These are phyloP conservation scores for Aureobasidium sp. DNA, from an alignment of 2,329 filamentous ascomycete species.

Conservation along the genomic window DNA sequence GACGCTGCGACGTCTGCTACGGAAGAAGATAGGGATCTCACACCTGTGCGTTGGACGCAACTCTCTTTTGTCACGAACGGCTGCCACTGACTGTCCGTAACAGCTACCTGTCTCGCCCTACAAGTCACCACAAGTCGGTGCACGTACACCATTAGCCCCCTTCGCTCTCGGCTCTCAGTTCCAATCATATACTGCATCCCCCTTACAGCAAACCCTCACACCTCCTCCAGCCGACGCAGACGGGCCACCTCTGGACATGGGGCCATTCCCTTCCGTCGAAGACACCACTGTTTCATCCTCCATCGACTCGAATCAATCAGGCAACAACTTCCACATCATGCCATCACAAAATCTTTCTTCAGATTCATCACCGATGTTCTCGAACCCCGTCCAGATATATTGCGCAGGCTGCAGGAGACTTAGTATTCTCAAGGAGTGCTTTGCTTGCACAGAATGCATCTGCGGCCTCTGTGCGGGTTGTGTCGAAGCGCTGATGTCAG, in stretches of 20 bases:
- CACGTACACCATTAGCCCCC: conserved; percentile 54
- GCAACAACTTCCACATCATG: conserved; percentile 53
- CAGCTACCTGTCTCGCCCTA: conserved; percentile 43
- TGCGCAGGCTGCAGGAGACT: conserved; percentile 78
- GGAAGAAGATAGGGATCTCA: conserved; percentile 81
- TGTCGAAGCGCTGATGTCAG: conserved; percentile 68
- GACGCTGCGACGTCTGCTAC: conserved; percentile 89
- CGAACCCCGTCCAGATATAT: conserved; percentile 65
- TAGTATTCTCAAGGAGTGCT: conserved; percentile 71
- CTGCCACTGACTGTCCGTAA: conserved; percentile 15
- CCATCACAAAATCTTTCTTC: conserved; percentile 39
- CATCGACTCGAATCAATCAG: conserved; percentile 61
- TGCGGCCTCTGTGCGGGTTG: conserved; percentile 85
- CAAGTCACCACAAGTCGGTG: conserved; percentile 41
- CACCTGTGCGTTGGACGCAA: conserved; percentile 56
- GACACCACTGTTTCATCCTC: conserved; percentile 36
- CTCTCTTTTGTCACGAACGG: conserved; percentile 5
- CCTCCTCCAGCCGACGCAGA: conserved; percentile 51
- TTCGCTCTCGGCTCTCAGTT: conserved; percentile 41
- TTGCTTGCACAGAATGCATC: conserved; percentile 93
- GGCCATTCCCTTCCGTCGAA: conserved; percentile 88
- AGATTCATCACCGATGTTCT: conserved; percentile 51
- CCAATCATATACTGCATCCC: conserved; percentile 75
- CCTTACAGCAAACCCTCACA: conserved; percentile 81
- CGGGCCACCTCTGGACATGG: conserved; percentile 30